Evolutionary conservation across 176 grass and related monocot species (phyloP).

Genomic region (Saccharum officinarum): DNA sequence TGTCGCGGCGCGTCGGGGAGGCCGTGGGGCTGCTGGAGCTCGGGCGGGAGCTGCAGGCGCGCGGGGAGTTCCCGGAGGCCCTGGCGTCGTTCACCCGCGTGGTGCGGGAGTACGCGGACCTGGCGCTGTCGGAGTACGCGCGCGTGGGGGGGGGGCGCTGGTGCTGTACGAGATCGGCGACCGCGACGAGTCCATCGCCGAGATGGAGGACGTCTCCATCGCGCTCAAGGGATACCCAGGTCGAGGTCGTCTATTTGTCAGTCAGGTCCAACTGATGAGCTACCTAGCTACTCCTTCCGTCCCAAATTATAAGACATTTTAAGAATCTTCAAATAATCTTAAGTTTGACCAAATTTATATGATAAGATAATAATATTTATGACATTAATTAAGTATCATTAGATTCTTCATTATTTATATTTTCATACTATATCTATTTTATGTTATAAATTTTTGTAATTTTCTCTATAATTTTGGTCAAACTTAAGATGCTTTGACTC

Average conservation of each 20-base stretch:
- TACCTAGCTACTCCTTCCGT: too few relatives aligned
- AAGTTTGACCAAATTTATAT: too few relatives aligned
- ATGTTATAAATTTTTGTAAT: too few relatives aligned
- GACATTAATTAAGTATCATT: too few relatives aligned
- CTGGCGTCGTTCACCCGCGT: constrained; percentile 78
- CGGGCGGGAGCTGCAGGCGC: constrained; percentile 79
- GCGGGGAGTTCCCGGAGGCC: constrained; percentile 69
- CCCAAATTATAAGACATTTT: too few relatives aligned
- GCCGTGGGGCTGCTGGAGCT: constrained; percentile 63
- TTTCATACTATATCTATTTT: too few relatives aligned
- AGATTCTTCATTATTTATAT: too few relatives aligned
- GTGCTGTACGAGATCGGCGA: constrained; percentile 94
- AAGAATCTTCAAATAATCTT: too few relatives aligned
- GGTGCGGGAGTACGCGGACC: constrained; percentile 68
- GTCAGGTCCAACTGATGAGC: too few relatives aligned
- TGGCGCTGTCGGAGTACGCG: constrained; percentile 83
- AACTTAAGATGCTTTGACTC: too few relatives aligned
- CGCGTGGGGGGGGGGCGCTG: constrained; percentile 87
- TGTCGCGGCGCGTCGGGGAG: constrained; percentile 63
- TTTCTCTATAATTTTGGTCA: too few relatives aligned
- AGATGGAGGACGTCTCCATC: constrained; percentile 98
- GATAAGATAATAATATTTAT: too few relatives aligned
- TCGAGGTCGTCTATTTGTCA: neutral
- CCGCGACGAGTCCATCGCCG: constrained; percentile 85
- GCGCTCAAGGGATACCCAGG: constrained; percentile 95